Base-by-base conservation (phyloP, 768 basidiomycete species). In the Pleurotus giganteus region DNA sequence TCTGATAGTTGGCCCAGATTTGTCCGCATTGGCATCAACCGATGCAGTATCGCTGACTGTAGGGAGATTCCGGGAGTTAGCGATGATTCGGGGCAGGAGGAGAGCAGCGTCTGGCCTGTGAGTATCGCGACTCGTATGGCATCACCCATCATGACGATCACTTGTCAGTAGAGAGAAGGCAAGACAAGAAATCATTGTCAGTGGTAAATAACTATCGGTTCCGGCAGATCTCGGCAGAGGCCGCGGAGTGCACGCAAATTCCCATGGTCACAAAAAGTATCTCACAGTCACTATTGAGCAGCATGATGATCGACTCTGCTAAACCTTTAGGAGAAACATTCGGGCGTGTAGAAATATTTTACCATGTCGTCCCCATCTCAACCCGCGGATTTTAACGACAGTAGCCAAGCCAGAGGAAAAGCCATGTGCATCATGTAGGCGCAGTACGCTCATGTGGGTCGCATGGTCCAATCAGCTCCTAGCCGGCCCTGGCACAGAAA, bases 11-110 rank as follows among this genome's bases (percentile, higher is more conserved):
- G 86, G 86, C 1, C 89, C 86, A 29, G 89, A 90, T 63, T 72
- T 74, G 66, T 91, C 89, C 24, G 74, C 72, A n/a, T 57, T 66
- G 21, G 65, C 61, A 58, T 76, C 68, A n/a, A 60, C 57, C 2
- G 81, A 75, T 0, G 83, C 86, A 4, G 83, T 88, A 68, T 91
- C 89, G 68, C 89, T 91, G 53, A 89, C 89, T 89, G 56, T 39
- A 21, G 21, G 19, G 21, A 19, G 21, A 28, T n/a, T 7, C 9
- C 29, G 15, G n/a, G 46, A n/a, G 4, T 36, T 19, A 36, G 21
- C 19, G 19, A 37, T 13, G 17, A 17, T 17, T 23, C 19, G 12
- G 39, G 19, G 5, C n/a, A 41, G 7, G n/a, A 41, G 21, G 0
- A 21, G 21, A 51, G 3, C 12, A 13, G 17, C 11, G 12, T 34